Evolutionary conservation across 2,329 filamentous ascomycete genomes (phyloP), one percentile per base, ranked within the genome.

Genomic region (Aspergillus nomiae): DNA sequence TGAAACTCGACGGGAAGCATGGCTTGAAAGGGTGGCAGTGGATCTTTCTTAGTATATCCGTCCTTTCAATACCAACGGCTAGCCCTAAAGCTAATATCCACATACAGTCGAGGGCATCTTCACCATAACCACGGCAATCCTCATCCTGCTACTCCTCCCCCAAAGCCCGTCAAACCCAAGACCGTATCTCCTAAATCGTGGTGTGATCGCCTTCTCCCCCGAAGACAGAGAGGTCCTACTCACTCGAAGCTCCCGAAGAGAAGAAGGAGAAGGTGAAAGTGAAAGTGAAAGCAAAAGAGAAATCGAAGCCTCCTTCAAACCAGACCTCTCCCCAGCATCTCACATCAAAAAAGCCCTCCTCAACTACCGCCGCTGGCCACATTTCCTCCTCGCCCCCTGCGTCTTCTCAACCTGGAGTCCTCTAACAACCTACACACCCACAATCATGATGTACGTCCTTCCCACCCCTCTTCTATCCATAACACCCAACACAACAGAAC

Each of bases 371-470:
- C 78, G 82, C 60, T 85, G 82, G 82, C 81, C 78, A 7, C 81
- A 83, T 58, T 84, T 82, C 61, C 69, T 84, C 34, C 80, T 81
- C 5, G 84, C 83, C 0, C 83, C 82, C 55, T 79, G 77, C 21
- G 82, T 84, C 5, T 86, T 85, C 63, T 81, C 82, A 1, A 85
- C 83, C 0, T 85, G 83, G 82, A 81, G 81, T 10, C 81, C 83
- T 0, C 69, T 85, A 11, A 85, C 81, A 0, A 85, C 82, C 0
- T 86, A 85, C 63, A 84, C 82, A 0, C 83, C 83, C 2, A 71
- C 63, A 36, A 70, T 72, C 2, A 65, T 62, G 6, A 77, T 77
- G 72, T 72, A 36, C 43, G 19, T 24, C 2, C 43, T 14, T 2
- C n/a, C n/a, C n/a, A 28, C 28, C n/a, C 2, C 3, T 24, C 32